phyloP scores from a whole-genome alignment of 352 stramenopile species.

The Globisporangium camurandrum region DNA sequence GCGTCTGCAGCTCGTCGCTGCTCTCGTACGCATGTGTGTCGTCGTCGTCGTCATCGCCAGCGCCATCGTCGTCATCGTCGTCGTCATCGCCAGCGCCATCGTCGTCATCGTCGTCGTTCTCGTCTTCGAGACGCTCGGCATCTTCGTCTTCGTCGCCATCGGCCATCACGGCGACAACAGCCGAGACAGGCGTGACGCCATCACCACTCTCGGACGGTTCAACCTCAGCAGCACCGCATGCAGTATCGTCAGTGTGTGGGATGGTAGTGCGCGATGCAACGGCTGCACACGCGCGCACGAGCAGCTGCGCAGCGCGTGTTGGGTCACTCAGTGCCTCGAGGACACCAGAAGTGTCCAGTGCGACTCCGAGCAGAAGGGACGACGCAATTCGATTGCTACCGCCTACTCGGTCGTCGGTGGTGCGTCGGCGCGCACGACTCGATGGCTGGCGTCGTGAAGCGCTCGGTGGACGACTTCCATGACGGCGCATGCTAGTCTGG shows the following conservation, averaged over 20 bases:
- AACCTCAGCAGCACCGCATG: constrained; percentile 22
- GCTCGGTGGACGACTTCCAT: not conserved
- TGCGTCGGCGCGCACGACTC: constrained; percentile 1
- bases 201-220: constrained; percentile 18
- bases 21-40: constrained; percentile 8
- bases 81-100: constrained; percentile 29
- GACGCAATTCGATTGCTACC: not conserved
- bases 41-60: constrained; percentile 19
- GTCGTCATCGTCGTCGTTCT: constrained; percentile 39
- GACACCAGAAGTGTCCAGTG: not conserved
- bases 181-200: not conserved
- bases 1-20: constrained; percentile 11
- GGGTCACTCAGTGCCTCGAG: constrained; percentile 16
- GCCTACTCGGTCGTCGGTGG: not conserved
- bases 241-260: constrained; percentile 1
- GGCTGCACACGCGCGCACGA: constrained; percentile 30
- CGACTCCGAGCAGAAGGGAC: not conserved
- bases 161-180: not conserved
- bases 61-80: constrained; percentile 27
- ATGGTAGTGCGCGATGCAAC: constrained; percentile 6
- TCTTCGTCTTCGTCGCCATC: constrained; percentile 13
- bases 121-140: constrained; percentile 15
- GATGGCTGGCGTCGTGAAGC: not conserved
- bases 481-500: not conserved
- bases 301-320: constrained; percentile 32